Base-by-base conservation (phyloP, 257 asterid genomes). In the Voacanga thouarsii region DNA sequence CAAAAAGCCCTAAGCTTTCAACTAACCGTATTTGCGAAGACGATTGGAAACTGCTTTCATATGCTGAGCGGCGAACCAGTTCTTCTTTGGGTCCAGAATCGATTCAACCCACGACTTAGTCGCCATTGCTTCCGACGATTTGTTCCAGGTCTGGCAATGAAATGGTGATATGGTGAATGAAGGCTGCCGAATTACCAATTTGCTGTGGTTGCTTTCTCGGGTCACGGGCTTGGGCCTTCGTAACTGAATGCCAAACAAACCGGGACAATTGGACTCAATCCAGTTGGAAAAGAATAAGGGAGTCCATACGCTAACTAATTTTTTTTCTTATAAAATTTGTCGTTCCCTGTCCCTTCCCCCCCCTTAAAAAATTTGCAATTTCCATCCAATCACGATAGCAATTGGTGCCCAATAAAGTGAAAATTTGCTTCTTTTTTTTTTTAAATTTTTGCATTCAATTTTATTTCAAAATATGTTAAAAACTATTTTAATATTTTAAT, bases 21-120 rank as follows among this genome's bases (percentile, higher is more conserved):
- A 69, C 83, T n/a, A 66, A 83, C 86, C 86, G 53, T 76, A 80
- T 73, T 43, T 83, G 70, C 83, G 84, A 67, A 83, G 86, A 77
- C 84, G 84, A 43, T n/a, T 63, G 69, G 86, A 72, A 15, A 83
- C 64, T 44, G 75, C 26, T 66, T 83, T 80, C 84, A 55, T 83
- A 78, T 83, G 86, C 79, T 63, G 66, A 49, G 84, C 83, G 67
- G 86, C 86, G 8, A 83, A 74, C 64, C 61, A 43, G 33, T 83
- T 83, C 72, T 74, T 72, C 75, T 44, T 37, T 14, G 82, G 77
- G 57, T 83, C 60, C 66, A 83, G 67, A 12, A 83, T 76, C 68
- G 73, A 56, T 21, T 43, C 56, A 57, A 80, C 71, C 77, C 78
- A 80, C 61, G 84, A 72, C 76, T 81, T n/a, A 59, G 76, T 77